Evolutionary conservation across 176 grass and related monocot species (phyloP).

Genomic region (Triticum urartu): DNA sequence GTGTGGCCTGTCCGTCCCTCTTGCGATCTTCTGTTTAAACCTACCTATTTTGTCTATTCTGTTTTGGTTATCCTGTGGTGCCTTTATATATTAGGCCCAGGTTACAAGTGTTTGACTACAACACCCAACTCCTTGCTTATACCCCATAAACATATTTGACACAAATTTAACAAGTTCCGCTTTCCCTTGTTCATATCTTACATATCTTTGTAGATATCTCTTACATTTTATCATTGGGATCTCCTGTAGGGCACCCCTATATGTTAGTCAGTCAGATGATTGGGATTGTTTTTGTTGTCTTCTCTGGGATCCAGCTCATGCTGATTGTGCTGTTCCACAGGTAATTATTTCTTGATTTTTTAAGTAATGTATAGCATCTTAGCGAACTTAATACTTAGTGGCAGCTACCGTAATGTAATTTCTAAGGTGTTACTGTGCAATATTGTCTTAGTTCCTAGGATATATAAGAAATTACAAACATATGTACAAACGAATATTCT

Average conservation of each 20-base stretch:
- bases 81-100: not conserved
- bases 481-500: not conserved
- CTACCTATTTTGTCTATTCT: not conserved
- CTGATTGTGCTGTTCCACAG: slow-evolving; percentile 98
- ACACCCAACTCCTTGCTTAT: not conserved
- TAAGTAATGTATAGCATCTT: slow-evolving; percentile 19
- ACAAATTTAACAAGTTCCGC: not conserved
- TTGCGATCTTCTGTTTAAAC: not conserved
- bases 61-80: not conserved
- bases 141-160: not conserved
- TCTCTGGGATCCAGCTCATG: slow-evolving; percentile 79
- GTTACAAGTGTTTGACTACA: not conserved
- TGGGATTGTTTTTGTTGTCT: slow-evolving; percentile 96
- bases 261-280: slow-evolving; percentile 83
- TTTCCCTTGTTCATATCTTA: slow-evolving; percentile 30
- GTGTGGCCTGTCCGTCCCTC: not conserved
- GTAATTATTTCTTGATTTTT: slow-evolving; percentile 44
- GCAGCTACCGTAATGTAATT: not conserved
- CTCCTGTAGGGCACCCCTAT: slow-evolving; percentile 70
- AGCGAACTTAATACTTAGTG: not conserved
- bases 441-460: not conserved
- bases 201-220: slow-evolving; percentile 9
- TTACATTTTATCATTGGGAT: slow-evolving; percentile 35
- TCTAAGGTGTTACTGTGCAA: not conserved
- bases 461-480: not conserved